Percentiles rank a stretch among this genome's conserved stretches.
These are phyloP conservation scores for Sextonia rubra DNA, from an alignment of 164 flowering plant species.

Conservation along the genomic window DNA sequence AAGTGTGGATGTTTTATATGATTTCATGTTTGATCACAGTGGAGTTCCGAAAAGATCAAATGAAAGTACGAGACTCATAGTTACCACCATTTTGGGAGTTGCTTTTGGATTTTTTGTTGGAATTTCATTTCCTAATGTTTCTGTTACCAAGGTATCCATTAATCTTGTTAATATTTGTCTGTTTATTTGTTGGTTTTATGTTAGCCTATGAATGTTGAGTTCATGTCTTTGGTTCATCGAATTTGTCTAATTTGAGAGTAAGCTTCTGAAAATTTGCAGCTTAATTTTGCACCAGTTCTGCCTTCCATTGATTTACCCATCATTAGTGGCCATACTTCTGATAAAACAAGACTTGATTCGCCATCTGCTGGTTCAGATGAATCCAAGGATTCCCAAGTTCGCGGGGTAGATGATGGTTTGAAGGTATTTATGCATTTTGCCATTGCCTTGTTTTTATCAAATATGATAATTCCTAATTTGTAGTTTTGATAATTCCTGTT, in stretches of 20 bases:
- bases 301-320: conserved; percentile 43
- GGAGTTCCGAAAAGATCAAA: conserved; percentile 49
- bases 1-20: not conserved
- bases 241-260: not conserved
- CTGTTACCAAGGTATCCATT: conserved; percentile 51
- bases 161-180: not conserved
- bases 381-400: conserved; percentile 26
- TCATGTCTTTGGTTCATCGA: conserved; percentile 9
- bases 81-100: conserved; percentile 66
- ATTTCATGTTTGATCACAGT: conserved; percentile 31
- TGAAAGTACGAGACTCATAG: conserved; percentile 53
- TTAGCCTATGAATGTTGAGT: not conserved
- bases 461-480: not conserved
- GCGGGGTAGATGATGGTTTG: conserved; percentile 28
- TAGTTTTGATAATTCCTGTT: not conserved
- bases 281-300: conserved; percentile 52
- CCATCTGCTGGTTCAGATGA: not conserved
- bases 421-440: conserved; percentile 36
- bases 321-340: conserved; percentile 10
- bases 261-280: conserved; percentile 33
- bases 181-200: not conserved
- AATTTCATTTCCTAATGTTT: conserved; percentile 66
- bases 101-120: conserved; percentile 81
- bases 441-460: not conserved
- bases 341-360: not conserved